Conservation (phyloP, 495 filamentous ascomycete species). For the Talaromyces adpressus region DNA sequence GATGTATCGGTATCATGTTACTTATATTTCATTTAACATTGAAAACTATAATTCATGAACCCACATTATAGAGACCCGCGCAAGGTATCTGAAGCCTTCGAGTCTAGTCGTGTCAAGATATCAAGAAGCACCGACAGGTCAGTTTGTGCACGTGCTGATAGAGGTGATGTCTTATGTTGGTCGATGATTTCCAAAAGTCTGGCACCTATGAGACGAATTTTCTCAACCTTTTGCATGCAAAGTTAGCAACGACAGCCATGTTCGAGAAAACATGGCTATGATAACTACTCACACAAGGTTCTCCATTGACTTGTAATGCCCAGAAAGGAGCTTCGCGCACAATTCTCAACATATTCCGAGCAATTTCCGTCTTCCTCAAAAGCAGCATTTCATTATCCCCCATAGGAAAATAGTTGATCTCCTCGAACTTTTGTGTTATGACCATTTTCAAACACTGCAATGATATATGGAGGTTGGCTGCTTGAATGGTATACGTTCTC, state of each 20-base stretch:
- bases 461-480: conserved; percentile 19
- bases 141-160: conserved; percentile 14
- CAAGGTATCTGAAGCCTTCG: conserved; percentile 18
- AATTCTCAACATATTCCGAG: conserved; percentile 15
- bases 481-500: conserved; percentile 17
- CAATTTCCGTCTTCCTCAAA: conserved; percentile 18
- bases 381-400: conserved; percentile 13
- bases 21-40: neutral
- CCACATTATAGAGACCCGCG: conserved; percentile 11
- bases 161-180: conserved; percentile 15
- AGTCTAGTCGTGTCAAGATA: conserved; percentile 17
- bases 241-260: conserved; percentile 8
- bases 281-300: conserved; percentile 16
- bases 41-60: neutral
- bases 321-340: conserved; percentile 18
- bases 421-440: conserved; percentile 21
- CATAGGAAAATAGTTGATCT: conserved; percentile 11
- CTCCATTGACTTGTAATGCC: conserved; percentile 17
- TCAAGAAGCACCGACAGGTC: conserved; percentile 18
- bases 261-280: neutral
- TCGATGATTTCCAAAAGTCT: conserved; percentile 22
- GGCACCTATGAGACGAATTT: conserved; percentile 22
- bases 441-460: conserved; percentile 23
- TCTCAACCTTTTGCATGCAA: conserved; percentile 18
- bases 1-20: conserved; percentile 3